Evolutionary conservation across 2,329 filamentous ascomycete genomes (phyloP).

Genomic region (Onygenales sp.): DNA sequence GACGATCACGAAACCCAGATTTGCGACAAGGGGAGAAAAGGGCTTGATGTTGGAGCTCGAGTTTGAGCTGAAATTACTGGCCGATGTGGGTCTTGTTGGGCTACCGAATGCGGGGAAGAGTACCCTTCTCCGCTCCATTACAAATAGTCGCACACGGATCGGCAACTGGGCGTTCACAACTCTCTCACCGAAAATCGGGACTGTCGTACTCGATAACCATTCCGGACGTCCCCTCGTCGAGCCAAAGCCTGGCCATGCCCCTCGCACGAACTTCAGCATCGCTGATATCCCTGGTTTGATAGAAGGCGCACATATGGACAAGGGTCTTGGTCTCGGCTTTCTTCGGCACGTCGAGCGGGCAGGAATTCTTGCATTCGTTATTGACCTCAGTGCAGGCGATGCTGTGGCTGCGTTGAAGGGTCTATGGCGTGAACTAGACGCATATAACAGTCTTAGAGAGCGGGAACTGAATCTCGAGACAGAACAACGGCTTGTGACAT

Average conservation of each 20-base stretch:
- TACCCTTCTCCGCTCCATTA: conserved; percentile 78
- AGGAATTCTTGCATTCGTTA: conserved; percentile 82
- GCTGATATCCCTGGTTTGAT: conserved; percentile 94
- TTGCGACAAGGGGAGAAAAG: conserved; percentile 76
- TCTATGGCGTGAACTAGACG: conserved; percentile 81
- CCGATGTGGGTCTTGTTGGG: conserved; percentile 88
- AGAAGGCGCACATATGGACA: conserved; percentile 83
- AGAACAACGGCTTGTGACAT: conserved; percentile 51
- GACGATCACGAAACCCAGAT: conserved; percentile 66
- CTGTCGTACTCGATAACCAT: conserved; percentile 83
- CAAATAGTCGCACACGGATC: conserved; percentile 77
- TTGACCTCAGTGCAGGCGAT: conserved; percentile 74
- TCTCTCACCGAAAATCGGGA: conserved; percentile 88
- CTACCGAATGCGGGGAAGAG: conserved; percentile 95
- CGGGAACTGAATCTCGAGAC: conserved; percentile 58
- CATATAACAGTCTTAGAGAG: conserved; percentile 76
- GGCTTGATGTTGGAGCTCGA: conserved; percentile 71
- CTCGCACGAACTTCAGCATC: conserved; percentile 75
- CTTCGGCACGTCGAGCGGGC: conserved; percentile 90
- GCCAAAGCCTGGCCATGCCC: conserved; percentile 38
- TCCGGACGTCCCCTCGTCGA: conserved; percentile 58
- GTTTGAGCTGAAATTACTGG: conserved; percentile 87
- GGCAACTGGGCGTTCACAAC: conserved; percentile 98
- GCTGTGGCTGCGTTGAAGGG: conserved; percentile 68
- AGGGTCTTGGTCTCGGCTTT: conserved; percentile 83